Evolutionary conservation across 2,329 filamentous ascomycete genomes (phyloP).

Genomic region (Chrysosphaeria jannelii): DNA sequence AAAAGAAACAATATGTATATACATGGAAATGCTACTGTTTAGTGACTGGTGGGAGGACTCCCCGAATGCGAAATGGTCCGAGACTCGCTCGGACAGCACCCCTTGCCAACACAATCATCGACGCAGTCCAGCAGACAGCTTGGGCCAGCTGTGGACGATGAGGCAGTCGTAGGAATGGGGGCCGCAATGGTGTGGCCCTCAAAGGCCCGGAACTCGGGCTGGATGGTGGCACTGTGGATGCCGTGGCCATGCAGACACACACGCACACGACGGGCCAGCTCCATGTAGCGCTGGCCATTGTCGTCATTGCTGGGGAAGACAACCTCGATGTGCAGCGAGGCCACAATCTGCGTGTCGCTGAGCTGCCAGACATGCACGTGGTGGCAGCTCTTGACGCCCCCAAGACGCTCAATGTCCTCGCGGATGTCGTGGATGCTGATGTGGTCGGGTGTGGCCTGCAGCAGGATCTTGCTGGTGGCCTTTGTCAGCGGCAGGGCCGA

Average conservation of each 20-base stretch:
- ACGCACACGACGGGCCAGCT: conserved; percentile 51
- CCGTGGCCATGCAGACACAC: conserved; percentile 83
- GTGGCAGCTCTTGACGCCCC: conserved; percentile 70
- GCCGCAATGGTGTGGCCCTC: conserved; percentile 5
- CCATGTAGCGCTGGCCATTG: conserved; percentile 62
- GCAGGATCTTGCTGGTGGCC: conserved; percentile 58
- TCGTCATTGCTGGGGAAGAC: conserved; percentile 67
- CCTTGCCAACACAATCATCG: conserved; percentile 15
- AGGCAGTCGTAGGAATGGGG: background rate
- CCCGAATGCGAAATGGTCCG: conserved; percentile 6
- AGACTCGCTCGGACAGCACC: conserved; percentile 15
- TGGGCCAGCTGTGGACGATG: conserved; percentile 5
- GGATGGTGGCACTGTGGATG: conserved; percentile 90
- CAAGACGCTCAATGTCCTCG: conserved; percentile 62
- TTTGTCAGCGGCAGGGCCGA: conserved; percentile 53
- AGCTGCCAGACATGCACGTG: conserved; percentile 96
- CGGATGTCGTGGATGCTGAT: conserved; percentile 74
- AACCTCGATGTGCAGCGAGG: conserved; percentile 78
- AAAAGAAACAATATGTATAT: background rate
- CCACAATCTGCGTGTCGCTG: conserved; percentile 78
- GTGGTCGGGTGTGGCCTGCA: conserved; percentile 78
- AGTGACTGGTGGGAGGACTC: conserved; percentile 7
- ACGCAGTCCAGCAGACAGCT: conserved; percentile 21
- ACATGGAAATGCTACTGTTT: background rate
- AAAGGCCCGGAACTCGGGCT: conserved; percentile 47